Evolutionary conservation across 371 early-diverging fungal species (phyloP).

Genomic region (Lichtheimia ornata): DNA sequence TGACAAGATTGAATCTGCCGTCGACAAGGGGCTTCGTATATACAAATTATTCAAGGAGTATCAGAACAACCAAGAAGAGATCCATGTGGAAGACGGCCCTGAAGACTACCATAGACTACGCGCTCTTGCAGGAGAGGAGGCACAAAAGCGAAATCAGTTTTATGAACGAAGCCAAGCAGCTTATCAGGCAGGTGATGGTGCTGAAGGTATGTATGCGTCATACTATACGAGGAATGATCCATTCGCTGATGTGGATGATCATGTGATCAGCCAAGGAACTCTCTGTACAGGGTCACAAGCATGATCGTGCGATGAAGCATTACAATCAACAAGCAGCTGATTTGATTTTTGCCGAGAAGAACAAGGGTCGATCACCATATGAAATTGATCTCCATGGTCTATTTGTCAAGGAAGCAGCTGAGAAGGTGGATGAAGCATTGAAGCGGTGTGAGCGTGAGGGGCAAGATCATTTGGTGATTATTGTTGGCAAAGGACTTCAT

Average conservation of each 20-base stretch:
- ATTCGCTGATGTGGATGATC: neutral
- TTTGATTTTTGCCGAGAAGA: constrained; percentile 52
- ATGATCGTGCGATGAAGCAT: constrained; percentile 53
- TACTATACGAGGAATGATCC: neutral
- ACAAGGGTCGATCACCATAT: constrained; percentile 41
- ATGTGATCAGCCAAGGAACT: constrained; percentile 48
- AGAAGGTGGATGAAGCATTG: constrained; percentile 53
- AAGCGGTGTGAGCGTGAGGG: constrained; percentile 43
- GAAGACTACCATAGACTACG: constrained; percentile 35
- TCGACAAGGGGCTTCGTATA: constrained; percentile 27
- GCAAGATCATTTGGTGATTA: constrained; percentile 50
- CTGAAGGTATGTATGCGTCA: constrained; percentile 25
- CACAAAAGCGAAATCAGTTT: constrained; percentile 42
- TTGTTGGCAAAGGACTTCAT: constrained; percentile 66
- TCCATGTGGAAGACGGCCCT: constrained; percentile 31
- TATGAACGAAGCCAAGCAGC: constrained; percentile 48
- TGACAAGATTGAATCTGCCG: constrained; percentile 22
- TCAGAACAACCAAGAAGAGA: constrained; percentile 21
- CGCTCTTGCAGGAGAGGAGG: constrained; percentile 43
- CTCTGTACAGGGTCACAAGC: constrained; percentile 54
- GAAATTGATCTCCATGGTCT: constrained; percentile 66
- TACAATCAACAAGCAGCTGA: constrained; percentile 58
- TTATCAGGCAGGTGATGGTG: constrained; percentile 42
- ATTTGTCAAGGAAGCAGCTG: constrained; percentile 59
- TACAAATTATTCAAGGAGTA: constrained; percentile 25